Base-by-base conservation (phyloP, 371 early-diverging fungal species). In the Dichotomocladium elegans region DNA sequence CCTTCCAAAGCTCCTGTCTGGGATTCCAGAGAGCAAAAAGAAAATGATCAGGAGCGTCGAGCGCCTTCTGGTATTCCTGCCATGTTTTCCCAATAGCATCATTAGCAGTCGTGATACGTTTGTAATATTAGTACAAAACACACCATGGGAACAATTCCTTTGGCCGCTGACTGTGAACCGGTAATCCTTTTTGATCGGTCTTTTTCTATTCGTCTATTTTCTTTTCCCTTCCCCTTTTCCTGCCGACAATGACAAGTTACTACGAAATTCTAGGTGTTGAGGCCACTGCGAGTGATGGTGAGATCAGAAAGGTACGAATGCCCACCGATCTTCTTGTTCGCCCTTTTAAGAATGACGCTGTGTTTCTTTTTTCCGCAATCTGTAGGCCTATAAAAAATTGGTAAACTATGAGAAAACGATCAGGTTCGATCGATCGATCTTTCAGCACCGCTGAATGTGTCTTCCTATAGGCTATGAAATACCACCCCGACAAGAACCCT, bases 401-500 rank as follows among this genome's bases (percentile, higher is more conserved):
- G 79, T 77, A 71, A 30, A 41, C n/a, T 41, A 28, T 26, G 24
- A 22, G 12, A 19, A 15, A 1, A 12, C 41, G 24, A 24, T 22
- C 43, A 43, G 22, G 43, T 10, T 14, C 43, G 4, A 4, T 6
- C 7, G 2, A 24, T 49, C 41, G 11, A 10, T 0, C 9, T 28
- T 35, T 37, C 6, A 11, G n/a, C 27, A 19, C 28, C 29, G 34
- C 27, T 41, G 30, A 3, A 37, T 33, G 15, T 35, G 31, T 14
- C n/a, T 28, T 47, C 12, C 44, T 28, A 29, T 60, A 70, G 73
- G 98, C 98, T 4, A 84, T 93, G 74, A 95, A 94, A 78, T 97
- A 90, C 71, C 99, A 99, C 73, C 99, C 93, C 47, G 98, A 96
- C 70, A 94, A 89, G 77, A 84, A 77, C 47, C 76, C 79, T 46